Conservation (phyloP, 1,139 yeast genomes). For the Yamadazyma sp. region DNA sequence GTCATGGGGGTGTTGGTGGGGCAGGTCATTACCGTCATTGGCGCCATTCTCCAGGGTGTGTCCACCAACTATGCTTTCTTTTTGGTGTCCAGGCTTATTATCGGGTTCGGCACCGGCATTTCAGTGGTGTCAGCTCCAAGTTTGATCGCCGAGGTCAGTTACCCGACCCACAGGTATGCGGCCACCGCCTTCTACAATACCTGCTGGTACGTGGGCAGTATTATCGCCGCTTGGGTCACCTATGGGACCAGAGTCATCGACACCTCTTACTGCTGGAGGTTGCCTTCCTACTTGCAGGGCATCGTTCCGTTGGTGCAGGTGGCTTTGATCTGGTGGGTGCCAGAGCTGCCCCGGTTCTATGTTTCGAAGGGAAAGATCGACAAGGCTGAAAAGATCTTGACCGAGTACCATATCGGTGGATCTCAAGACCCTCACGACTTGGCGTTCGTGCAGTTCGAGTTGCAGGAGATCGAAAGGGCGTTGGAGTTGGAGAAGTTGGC, state of each 20-base stretch:
- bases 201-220: constrained; percentile 53
- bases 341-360: constrained; percentile 50
- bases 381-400: constrained; percentile 39
- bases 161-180: constrained; percentile 49
- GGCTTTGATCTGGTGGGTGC: constrained; percentile 31
- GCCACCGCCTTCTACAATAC: constrained; percentile 46
- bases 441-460: constrained; percentile 40
- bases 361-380: constrained; percentile 35
- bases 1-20: constrained; percentile 29
- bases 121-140: constrained; percentile 38
- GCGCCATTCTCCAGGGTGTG: constrained; percentile 44
- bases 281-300: constrained; percentile 48
- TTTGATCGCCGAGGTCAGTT: constrained; percentile 41
- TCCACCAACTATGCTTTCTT: constrained; percentile 41
- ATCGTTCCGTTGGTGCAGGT: constrained; percentile 28
- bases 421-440: constrained; percentile 20
- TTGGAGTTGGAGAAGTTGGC: constrained; percentile 31
- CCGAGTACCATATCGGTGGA: constrained; percentile 42
- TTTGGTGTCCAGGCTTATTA: constrained; percentile 33
- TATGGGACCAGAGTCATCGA: constrained; percentile 3
- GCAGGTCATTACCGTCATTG: constrained; percentile 26
- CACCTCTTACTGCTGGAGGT: constrained; percentile 30
- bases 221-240: constrained; percentile 50
- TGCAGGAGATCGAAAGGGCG: constrained; percentile 43
- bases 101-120: constrained; percentile 44